Base-by-base conservation (phyloP, 2,329 filamentous ascomycete genomes). In the Penicillium sp. region DNA sequence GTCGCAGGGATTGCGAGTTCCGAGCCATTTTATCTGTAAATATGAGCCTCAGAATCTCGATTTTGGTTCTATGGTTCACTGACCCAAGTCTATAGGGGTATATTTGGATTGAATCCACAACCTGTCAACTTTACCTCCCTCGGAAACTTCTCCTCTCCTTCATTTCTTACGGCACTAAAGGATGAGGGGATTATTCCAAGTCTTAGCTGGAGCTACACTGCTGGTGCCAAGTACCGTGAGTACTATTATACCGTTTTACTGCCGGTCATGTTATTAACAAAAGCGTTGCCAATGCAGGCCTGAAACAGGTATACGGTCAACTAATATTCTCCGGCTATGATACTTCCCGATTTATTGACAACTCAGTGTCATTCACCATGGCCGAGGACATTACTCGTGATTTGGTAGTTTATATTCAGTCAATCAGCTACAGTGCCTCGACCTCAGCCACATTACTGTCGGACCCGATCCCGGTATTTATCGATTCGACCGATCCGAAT, bases 131-230 rank as follows among this genome's bases (percentile, higher is more conserved):
- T 68, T 35, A 66, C 58, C n/a, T 62, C 63, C 65, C 82, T 83
- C 67, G 78, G 62, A 28, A 65, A 69, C 42, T 56, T 49, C 52
- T 81, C 80, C 1, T 79, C 82, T 14, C 83, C 84, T 52, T 82
- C 78, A 37, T 87, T 89, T 72, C 76, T 61, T 77, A 77, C 70
- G 72, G 83, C 59, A 78, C 83, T 72, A 76, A 84, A 66, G 78
- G 84, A 68, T 76, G 84, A 83, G 59, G 84, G 84, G 8, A 79
- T 77, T 59, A 89, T 92, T 52, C 87, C 89, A 1, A 92, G 89
- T 72, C 82, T 91, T 63, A 90, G 88, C 45, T 92, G 90, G 71
- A 89, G 88, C 55, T 93, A 88, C 73, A 92, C 90, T 3, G 89
- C 89, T 43, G 90, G 90, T 16, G 89, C 89, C n/a, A 83, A 84